Conservation (phyloP, 768 basidiomycete species). For the Hypsizygus marmoreus region DNA sequence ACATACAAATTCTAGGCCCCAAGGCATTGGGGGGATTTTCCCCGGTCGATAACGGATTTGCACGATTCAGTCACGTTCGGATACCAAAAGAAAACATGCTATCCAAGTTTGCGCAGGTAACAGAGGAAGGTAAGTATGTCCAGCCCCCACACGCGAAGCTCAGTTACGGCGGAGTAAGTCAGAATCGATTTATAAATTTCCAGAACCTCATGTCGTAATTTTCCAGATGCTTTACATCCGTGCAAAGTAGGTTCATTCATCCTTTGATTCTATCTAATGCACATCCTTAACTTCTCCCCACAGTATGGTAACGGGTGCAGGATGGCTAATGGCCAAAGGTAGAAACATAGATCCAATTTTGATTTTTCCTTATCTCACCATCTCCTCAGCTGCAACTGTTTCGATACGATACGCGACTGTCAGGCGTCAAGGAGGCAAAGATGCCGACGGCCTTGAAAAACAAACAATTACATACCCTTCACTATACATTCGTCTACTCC, state of each 20-base stretch:
- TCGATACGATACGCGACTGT: slow-evolving; percentile 74
- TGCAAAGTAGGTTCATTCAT: slow-evolving; percentile 45
- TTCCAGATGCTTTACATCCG: slow-evolving; percentile 74
- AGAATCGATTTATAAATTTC: background rate
- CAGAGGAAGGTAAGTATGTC: slow-evolving; percentile 62
- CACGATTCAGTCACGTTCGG: slow-evolving; percentile 62
- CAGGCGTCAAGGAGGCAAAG: slow-evolving; percentile 63
- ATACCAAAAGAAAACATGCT: slow-evolving; percentile 76
- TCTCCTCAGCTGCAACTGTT: slow-evolving; percentile 51
- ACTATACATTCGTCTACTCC: slow-evolving; percentile 70
- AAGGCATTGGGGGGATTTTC: slow-evolving; percentile 54
- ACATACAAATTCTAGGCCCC: slow-evolving; percentile 42
- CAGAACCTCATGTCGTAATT: background rate
- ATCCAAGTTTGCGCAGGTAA: slow-evolving; percentile 71
- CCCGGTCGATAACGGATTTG: slow-evolving; percentile 68
- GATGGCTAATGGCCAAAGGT: slow-evolving; percentile 72
- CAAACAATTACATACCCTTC: slow-evolving; percentile 77
- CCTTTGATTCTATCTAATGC: background rate
- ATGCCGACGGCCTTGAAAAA: slow-evolving; percentile 54
- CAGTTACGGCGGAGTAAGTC: slow-evolving; percentile 71
- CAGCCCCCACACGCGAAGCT: slow-evolving; percentile 73
- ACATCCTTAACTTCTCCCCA: background rate
- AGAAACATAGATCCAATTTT: background rate
- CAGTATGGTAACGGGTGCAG: slow-evolving; percentile 66
- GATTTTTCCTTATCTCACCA: background rate